These are phyloP conservation scores for Quercus tomentella DNA, from an alignment of 331 rosid species.

Conservation along the genomic window DNA sequence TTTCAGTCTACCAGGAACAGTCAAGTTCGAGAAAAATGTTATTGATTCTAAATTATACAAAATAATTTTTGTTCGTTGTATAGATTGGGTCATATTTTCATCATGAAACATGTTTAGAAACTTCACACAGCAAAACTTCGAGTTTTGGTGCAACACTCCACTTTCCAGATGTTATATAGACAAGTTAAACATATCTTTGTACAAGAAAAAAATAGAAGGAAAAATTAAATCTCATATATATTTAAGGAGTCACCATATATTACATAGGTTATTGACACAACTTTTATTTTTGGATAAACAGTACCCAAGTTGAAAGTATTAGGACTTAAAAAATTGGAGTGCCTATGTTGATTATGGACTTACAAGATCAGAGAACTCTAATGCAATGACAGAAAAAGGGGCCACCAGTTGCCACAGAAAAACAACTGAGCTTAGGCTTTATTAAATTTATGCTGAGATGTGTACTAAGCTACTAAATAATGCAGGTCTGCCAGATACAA, in stretches of 20 bases:
- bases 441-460: no score
- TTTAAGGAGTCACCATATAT: background rate
- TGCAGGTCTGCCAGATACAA: no score
- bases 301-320: background rate
- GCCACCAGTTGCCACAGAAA: no score
- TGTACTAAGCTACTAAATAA: no score
- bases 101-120: background rate
- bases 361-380: background rate
- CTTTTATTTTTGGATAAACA: no score
- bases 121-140: background rate
- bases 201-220: background rate
- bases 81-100: background rate
- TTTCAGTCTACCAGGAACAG: slow-evolving; percentile 4
- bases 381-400: no score
- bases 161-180: background rate
- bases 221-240: background rate
- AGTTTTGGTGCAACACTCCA: background rate
- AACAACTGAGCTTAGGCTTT: no score
- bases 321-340: no score
- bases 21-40: background rate
- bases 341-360: no score
- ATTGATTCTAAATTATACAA: background rate
- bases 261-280: background rate
- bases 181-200: background rate
- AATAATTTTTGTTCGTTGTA: background rate